Evolutionary conservation across 2,329 filamentous ascomycete genomes (phyloP), one percentile per base, ranked within the genome.

Genomic region (Aureobasidium sp.): DNA sequence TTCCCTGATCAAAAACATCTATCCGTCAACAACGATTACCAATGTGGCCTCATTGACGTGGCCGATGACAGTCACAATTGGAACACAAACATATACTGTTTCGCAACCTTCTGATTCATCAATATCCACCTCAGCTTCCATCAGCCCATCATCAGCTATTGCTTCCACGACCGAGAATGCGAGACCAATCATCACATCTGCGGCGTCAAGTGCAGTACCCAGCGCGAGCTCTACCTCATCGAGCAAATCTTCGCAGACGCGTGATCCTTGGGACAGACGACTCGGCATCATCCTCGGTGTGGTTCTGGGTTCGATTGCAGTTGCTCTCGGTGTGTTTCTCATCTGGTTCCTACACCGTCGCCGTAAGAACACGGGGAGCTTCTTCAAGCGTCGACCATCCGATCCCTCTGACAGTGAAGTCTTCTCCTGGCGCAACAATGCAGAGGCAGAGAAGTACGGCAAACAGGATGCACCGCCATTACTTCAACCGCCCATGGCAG

Each of bases 261-360:
- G 17, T n/a, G 32, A 48, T 14, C 12, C 40, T 5, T n/a, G 44
- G 19, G 53, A 55, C 39, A 53, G 47, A 32, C 50, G 40, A 16
- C 41, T 61, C 3, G 59, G 59, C 6, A 60, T 61, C 25, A 52
- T 56, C 21, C 45, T 61, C 2, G 59, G 59, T 11, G 59, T 60
- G 6, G 54, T 53, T 5, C 53, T 61, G 12, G 55, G 58, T 5
- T 49, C 55, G 6, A 47, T 61, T 10, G 57, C 59, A 0, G 19
- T 61, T 17, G 55, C 44, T 22, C 29, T 61, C 10, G 44, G 53
- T 27, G 38, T 48, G 12, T 54, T 55, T 21, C 39, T 59, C 1
- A 34, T 61, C 6, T 58, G 52, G 55, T 57, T 48, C 34, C 24
- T 60, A 11, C 53, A 55, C 21, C 55, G 54, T 7, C 58, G 59